These are phyloP conservation scores for Venustampulla echinocandica DNA, from an alignment of 495 filamentous ascomycete species.

Conservation along the genomic window DNA sequence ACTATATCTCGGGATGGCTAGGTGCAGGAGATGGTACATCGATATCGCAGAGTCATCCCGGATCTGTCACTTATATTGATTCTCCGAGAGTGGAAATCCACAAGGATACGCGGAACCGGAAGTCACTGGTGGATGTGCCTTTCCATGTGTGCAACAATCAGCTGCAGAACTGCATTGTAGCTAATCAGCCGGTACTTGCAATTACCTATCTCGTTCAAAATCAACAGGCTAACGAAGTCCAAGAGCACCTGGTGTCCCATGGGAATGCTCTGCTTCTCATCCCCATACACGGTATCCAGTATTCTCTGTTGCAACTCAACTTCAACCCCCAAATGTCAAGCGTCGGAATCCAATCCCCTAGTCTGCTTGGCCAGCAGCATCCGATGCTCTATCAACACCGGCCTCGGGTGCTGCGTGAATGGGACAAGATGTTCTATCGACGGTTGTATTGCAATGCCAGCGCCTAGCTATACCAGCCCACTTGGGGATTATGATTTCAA, in stretches of 20 bases:
- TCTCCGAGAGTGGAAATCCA: slow-evolving; percentile 11
- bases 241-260: slow-evolving; percentile 22
- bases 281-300: slow-evolving; percentile 6
- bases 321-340: slow-evolving; percentile 6
- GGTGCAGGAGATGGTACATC: background rate
- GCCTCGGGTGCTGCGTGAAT: slow-evolving; percentile 15
- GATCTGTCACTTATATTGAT: background rate
- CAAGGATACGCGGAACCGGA: background rate
- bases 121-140: slow-evolving; percentile 9
- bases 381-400: slow-evolving; percentile 9
- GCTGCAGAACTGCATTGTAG: slow-evolving; percentile 13
- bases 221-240: background rate
- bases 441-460: slow-evolving; percentile 12
- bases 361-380: slow-evolving; percentile 10
- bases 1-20: slow-evolving; percentile 16
- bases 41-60: background rate
- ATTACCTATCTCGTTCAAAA: background rate
- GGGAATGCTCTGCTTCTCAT: slow-evolving; percentile 5
- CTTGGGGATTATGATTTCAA: background rate
- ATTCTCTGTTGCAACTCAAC: slow-evolving; percentile 20
- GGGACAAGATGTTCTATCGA: slow-evolving; percentile 14
- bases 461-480: background rate
- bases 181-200: slow-evolving; percentile 11
- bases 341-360: slow-evolving; percentile 3
- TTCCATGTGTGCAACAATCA: slow-evolving; percentile 20